Conservation (phyloP, 345 rosid species). For the Rhodamnia argentea region DNA sequence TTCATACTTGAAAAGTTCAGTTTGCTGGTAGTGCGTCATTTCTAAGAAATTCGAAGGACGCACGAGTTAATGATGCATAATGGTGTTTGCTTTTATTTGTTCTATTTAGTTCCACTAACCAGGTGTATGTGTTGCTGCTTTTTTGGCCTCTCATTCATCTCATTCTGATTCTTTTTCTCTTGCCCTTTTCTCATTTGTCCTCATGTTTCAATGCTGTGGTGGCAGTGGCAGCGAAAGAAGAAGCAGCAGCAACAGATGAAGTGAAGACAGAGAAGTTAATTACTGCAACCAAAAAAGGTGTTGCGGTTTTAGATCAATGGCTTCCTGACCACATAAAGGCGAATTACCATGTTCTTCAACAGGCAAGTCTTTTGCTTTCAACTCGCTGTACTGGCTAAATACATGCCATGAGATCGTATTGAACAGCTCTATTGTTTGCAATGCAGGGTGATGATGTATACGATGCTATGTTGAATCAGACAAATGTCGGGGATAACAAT, state of each 20-base stretch:
- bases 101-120: neutral
- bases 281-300: conserved; percentile 64
- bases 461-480: conserved; percentile 84
- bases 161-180: neutral
- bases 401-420: neutral
- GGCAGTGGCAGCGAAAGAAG: neutral
- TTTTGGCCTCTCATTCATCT: neutral
- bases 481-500: conserved; percentile 62
- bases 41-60: neutral
- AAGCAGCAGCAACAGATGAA: conserved; percentile 19
- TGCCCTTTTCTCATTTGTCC: neutral
- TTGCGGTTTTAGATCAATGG: conserved; percentile 72
- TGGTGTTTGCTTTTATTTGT: neutral
- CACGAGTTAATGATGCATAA: neutral
- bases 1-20: neutral
- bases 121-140: neutral
- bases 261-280: conserved; percentile 42
- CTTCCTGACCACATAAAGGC: conserved; percentile 67
- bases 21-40: neutral
- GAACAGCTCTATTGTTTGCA: neutral
- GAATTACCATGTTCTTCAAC: conserved; percentile 65
- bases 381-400: neutral
- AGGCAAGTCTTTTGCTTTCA: conserved; percentile 14
- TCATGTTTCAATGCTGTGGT: neutral
- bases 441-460: conserved; percentile 67